Conservation (phyloP, 1,284 basidiomycete genomes). For the Singerocomus rubriflavus region DNA sequence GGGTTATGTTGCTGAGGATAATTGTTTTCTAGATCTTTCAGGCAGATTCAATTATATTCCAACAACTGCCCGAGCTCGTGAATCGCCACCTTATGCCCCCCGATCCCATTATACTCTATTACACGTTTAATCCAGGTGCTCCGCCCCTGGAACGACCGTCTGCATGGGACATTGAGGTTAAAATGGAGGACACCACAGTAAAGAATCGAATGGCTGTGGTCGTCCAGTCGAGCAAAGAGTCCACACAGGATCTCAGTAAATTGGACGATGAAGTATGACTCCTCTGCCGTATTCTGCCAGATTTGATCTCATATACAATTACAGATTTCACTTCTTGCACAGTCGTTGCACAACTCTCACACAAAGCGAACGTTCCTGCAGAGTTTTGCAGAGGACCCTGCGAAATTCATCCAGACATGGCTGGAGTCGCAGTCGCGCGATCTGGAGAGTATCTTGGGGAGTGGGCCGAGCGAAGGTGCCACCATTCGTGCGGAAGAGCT, state of each 20-base stretch:
- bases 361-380: slow-evolving; percentile 86
- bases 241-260: slow-evolving; percentile 63
- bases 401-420: slow-evolving; percentile 86
- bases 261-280: slow-evolving; percentile 82
- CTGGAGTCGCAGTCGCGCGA: slow-evolving; percentile 89
- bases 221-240: slow-evolving; percentile 69
- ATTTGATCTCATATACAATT: slow-evolving; percentile 14
- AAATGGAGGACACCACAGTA: slow-evolving; percentile 77
- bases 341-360: slow-evolving; percentile 82
- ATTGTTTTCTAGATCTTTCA: slow-evolving; percentile 56
- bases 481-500: slow-evolving; percentile 85
- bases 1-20: neutral
- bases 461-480: slow-evolving; percentile 78
- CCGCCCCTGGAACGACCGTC: slow-evolving; percentile 60
- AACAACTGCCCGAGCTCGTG: slow-evolving; percentile 82
- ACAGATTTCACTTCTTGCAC: slow-evolving; percentile 74
- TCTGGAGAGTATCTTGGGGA: slow-evolving; percentile 85
- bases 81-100: slow-evolving; percentile 78
- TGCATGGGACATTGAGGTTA: slow-evolving; percentile 88
- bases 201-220: slow-evolving; percentile 81
- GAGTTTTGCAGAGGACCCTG: slow-evolving; percentile 79
- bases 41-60: slow-evolving; percentile 66
- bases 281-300: slow-evolving; percentile 1
- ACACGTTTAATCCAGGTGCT: slow-evolving; percentile 59
- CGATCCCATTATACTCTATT: slow-evolving; percentile 85